Evolutionary conservation across 768 basidiomycete genomes (phyloP).

Genomic region (Kockovaella imperatae): DNA sequence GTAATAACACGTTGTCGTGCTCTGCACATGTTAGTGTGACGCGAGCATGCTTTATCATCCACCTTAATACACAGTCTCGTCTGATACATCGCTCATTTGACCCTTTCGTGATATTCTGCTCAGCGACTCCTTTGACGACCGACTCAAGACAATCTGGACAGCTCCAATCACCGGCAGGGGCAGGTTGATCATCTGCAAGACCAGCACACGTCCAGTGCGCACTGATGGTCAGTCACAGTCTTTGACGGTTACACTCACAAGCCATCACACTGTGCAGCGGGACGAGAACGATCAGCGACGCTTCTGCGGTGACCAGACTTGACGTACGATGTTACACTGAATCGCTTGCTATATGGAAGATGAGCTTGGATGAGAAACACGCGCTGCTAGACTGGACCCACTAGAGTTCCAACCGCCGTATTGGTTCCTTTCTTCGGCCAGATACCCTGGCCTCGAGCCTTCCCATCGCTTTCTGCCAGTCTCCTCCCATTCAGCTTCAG

Average conservation of each 20-base stretch:
- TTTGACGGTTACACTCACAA: not conserved
- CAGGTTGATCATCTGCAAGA: not conserved
- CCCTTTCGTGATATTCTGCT: not conserved
- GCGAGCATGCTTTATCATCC: not conserved
- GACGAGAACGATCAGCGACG: not conserved
- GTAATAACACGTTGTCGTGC: not conserved
- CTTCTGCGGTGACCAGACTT: not conserved
- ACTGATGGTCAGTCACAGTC: not conserved
- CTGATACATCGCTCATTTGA: not conserved
- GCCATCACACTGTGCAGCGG: not conserved
- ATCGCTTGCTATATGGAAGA: conserved; percentile 2
- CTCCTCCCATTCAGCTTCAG: not conserved
- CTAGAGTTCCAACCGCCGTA: not conserved
- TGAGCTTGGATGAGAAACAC: not conserved
- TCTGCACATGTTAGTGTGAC: not conserved
- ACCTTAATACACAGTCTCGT: not conserved
- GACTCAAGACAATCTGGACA: not conserved
- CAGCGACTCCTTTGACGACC: not conserved
- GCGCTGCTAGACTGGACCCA: not conserved
- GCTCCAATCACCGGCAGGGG: not conserved
- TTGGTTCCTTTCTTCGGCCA: not conserved
- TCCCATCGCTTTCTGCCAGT: not conserved
- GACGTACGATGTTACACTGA: not conserved
- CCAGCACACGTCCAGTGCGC: conserved; percentile 1
- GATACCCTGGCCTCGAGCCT: not conserved